Evolutionary conservation across 257 asterid species (phyloP).

Genomic region (Coffea eugenioides): DNA sequence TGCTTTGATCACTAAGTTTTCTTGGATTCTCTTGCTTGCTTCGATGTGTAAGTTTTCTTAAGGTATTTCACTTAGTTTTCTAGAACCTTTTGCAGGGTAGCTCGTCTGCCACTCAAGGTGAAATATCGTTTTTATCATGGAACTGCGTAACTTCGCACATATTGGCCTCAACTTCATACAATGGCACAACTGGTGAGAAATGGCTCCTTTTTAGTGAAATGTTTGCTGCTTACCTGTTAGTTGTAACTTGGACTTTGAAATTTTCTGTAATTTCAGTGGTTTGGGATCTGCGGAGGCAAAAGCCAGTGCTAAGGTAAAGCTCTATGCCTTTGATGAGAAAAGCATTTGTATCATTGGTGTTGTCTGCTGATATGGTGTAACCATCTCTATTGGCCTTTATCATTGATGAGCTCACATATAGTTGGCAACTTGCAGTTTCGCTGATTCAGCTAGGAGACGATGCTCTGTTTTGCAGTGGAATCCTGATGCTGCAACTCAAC

Average conservation of each 20-base stretch:
- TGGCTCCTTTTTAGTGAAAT: constrained; percentile 8
- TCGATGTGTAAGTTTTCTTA: neutral
- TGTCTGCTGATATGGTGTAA: neutral
- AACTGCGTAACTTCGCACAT: constrained; percentile 82
- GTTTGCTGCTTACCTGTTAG: neutral
- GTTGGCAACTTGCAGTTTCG: constrained; percentile 53
- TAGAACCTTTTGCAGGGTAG: constrained; percentile 57
- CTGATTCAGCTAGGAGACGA: constrained; percentile 80
- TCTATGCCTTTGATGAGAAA: neutral
- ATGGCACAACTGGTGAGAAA: constrained; percentile 86
- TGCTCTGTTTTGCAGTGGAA: constrained; percentile 99
- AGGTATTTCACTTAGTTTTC: constrained; percentile 5
- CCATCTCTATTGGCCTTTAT: neutral
- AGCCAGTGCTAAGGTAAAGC: constrained; percentile 81
- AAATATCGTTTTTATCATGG: constrained; percentile 94
- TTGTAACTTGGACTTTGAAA: constrained; percentile 16
- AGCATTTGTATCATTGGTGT: neutral
- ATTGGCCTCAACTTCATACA: constrained; percentile 85
- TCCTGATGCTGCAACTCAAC: constrained; percentile 90
- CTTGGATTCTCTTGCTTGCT: constrained; percentile 5
- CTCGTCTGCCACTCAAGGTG: constrained; percentile 92
- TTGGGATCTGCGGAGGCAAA: constrained; percentile 97
- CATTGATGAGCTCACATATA: neutral
- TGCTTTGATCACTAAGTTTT: neutral
- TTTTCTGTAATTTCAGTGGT: constrained; percentile 59